Evolutionary conservation across 2,329 filamentous ascomycete genomes (phyloP).

Genomic region (Trichoderma asperellum): DNA sequence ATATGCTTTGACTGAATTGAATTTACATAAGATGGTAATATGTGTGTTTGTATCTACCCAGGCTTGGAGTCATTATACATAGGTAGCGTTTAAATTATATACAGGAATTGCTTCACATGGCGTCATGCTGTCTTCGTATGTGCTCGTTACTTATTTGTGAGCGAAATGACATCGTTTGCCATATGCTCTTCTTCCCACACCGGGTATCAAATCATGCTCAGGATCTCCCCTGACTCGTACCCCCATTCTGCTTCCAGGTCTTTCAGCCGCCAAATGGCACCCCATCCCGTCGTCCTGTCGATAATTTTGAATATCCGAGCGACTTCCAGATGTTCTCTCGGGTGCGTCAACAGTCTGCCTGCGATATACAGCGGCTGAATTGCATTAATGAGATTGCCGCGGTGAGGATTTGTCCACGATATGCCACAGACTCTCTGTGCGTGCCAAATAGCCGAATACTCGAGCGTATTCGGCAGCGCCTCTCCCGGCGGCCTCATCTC

Average conservation of each 20-base stretch:
- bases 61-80: not conserved
- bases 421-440: slow-evolving; percentile 54
- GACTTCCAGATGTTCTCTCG: slow-evolving; percentile 41
- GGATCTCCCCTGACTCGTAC: slow-evolving; percentile 35
- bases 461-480: slow-evolving; percentile 29
- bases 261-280: slow-evolving; percentile 52
- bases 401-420: slow-evolving; percentile 49
- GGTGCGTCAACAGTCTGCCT: slow-evolving; percentile 53
- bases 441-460: slow-evolving; percentile 24
- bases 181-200: not conserved
- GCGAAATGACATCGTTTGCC: not conserved
- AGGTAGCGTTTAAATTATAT: slow-evolving; percentile 2
- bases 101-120: not conserved
- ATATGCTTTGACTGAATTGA: not conserved
- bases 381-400: slow-evolving; percentile 52
- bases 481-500: slow-evolving; percentile 45
- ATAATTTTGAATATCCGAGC: slow-evolving; percentile 48
- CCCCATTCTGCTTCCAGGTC: slow-evolving; percentile 49
- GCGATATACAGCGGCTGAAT: slow-evolving; percentile 58
- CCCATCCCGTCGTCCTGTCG: slow-evolving; percentile 54
- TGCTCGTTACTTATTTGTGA: not conserved
- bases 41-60: not conserved
- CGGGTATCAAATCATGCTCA: slow-evolving; percentile 20
- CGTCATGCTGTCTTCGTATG: not conserved
- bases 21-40: not conserved